Conservation (phyloP, 768 basidiomycete species). For the Amanita pseudoporphyria region DNA sequence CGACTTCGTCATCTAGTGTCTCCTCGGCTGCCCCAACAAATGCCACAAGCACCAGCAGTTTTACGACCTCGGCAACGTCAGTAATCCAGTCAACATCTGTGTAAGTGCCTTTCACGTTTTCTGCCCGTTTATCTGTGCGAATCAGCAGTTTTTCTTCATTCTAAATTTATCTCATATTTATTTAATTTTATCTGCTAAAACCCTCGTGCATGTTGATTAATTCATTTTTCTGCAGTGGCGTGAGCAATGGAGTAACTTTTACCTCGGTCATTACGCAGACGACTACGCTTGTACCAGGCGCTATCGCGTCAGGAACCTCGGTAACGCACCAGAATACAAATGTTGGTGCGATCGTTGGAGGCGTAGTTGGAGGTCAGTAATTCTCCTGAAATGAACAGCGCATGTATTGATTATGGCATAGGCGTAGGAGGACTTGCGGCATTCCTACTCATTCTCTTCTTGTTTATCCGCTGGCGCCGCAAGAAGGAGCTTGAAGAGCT, state of each 20-base stretch:
- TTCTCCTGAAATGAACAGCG: neutral
- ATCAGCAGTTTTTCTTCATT: too few relatives aligned
- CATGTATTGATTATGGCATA: slow-evolving; percentile 8
- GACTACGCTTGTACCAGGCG: slow-evolving; percentile 17
- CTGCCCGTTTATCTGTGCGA: neutral
- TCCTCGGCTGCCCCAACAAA: neutral
- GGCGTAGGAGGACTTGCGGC: slow-evolving; percentile 20
- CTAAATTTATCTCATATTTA: neutral
- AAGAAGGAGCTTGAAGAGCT: slow-evolving; percentile 14
- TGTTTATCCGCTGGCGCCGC: slow-evolving; percentile 19
- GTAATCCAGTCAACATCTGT: slow-evolving; percentile 2
- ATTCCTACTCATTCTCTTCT: slow-evolving; percentile 16
- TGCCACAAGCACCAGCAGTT: neutral
- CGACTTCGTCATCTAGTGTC: neutral
- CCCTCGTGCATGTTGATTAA: neutral
- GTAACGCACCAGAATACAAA: slow-evolving; percentile 8
- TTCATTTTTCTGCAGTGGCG: neutral
- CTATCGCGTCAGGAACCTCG: slow-evolving; percentile 11
- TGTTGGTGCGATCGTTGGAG: slow-evolving; percentile 40
- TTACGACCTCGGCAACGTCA: neutral
- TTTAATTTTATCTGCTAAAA: neutral
- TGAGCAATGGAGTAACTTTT: slow-evolving; percentile 18
- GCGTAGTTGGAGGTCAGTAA: slow-evolving; percentile 36
- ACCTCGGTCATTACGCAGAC: slow-evolving; percentile 20
- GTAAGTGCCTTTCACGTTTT: neutral